phyloP scores from a whole-genome alignment of 1,139 yeast genomes.

The Lodderomyces jiufengensis region DNA sequence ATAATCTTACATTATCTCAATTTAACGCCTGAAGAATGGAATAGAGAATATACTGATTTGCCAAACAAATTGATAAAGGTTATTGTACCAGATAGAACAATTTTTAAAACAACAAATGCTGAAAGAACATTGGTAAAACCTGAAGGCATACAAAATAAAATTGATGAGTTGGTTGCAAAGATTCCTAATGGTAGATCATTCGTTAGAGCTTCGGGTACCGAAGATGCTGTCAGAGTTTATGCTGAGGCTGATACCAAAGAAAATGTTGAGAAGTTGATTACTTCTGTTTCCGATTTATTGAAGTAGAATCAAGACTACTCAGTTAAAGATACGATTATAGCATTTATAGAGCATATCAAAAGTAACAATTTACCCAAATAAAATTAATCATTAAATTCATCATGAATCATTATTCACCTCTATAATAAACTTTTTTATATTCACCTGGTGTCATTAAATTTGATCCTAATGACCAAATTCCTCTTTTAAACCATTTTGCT shows the following conservation, averaged over 20 bases:
- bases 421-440: constrained; percentile 50
- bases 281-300: constrained; percentile 32
- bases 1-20: constrained; percentile 58
- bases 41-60: constrained; percentile 69
- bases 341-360: neutral
- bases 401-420: constrained; percentile 15
- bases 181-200: constrained; percentile 74
- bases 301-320: too few species aligned
- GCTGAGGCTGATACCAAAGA: constrained; percentile 70
- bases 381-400: too few species aligned
- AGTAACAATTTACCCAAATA: too few species aligned
- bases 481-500: constrained; percentile 56
- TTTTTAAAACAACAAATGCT: constrained; percentile 84
- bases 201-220: constrained; percentile 97
- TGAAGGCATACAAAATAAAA: constrained; percentile 66
- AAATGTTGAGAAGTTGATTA: constrained; percentile 31
- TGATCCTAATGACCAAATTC: constrained; percentile 64
- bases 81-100: constrained; percentile 73
- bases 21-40: constrained; percentile 68
- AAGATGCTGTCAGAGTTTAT: constrained; percentile 93
- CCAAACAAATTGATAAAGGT: constrained; percentile 85
- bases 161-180: constrained; percentile 61
- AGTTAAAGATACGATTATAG: constrained; percentile 1
- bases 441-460: constrained; percentile 75
- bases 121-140: constrained; percentile 82